A percentile compares a stretch with the other conserved stretches of the same genome.
Conservation (phyloP, 495 filamentous ascomycete species). For the Bacidia gigantensis region DNA sequence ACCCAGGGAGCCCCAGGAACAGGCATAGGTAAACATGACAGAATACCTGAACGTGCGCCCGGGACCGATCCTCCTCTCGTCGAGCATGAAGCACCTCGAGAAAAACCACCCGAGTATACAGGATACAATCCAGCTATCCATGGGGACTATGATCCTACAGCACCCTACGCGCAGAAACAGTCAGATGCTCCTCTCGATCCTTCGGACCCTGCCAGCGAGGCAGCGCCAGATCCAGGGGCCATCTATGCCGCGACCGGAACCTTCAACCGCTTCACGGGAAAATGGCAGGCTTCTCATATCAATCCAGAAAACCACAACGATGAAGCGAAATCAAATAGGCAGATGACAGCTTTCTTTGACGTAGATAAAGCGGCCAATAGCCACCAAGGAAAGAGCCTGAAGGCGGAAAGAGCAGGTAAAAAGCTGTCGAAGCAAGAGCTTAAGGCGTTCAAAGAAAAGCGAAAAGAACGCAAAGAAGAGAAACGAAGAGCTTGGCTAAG, state of each 20-base stretch:
- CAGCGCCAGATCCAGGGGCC: slow-evolving; percentile 22
- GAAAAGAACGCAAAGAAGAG: slow-evolving; percentile 81
- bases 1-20: slow-evolving; percentile 12
- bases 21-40: slow-evolving; percentile 18
- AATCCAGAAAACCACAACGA: slow-evolving; percentile 70
- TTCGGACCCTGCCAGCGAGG: slow-evolving; percentile 19
- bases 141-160: slow-evolving; percentile 86
- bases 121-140: slow-evolving; percentile 95
- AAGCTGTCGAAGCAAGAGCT: slow-evolving; percentile 77
- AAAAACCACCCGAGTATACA: slow-evolving; percentile 27
- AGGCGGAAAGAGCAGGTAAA: slow-evolving; percentile 79
- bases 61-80: slow-evolving; percentile 15
- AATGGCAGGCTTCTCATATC: slow-evolving; percentile 53
- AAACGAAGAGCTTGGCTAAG: slow-evolving; percentile 83
- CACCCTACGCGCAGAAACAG: slow-evolving; percentile 65
- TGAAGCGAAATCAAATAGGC: slow-evolving; percentile 72
- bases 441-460: slow-evolving; percentile 60
- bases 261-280: slow-evolving; percentile 90
- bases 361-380: slow-evolving; percentile 94
- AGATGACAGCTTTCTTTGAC: slow-evolving; percentile 93
- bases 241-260: slow-evolving; percentile 52
- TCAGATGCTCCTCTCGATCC: slow-evolving; percentile 17
- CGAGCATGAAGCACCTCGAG: slow-evolving; percentile 7
- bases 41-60: slow-evolving; percentile 22
- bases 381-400: slow-evolving; percentile 82